A percentile compares a stretch with the other conserved stretches of the same genome.
phyloP scores from a whole-genome alignment of 352 stramenopile species.

The Globisporangium rhizosaccharum region DNA sequence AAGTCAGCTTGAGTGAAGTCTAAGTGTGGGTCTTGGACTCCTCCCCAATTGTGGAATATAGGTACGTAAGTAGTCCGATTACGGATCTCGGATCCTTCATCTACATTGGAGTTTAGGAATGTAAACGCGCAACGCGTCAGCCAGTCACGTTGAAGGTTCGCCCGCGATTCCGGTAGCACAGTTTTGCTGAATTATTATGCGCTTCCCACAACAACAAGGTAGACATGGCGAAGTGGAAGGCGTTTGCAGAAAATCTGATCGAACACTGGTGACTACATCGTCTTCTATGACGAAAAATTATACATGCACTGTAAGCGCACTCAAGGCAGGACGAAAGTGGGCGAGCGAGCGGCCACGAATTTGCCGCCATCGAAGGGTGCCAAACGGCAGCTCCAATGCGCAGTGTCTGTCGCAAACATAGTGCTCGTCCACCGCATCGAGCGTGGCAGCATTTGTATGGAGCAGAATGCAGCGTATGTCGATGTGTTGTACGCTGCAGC shows the following conservation, averaged over 20 bases:
- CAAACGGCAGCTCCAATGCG: slow-evolving; percentile 18
- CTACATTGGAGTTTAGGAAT: too few relatives aligned
- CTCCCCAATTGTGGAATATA: too few relatives aligned
- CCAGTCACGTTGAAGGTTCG: too few relatives aligned
- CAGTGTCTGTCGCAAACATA: slow-evolving; percentile 1
- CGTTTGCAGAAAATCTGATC: slow-evolving; percentile 1
- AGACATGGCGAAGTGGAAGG: slow-evolving; percentile 14
- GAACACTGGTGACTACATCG: slow-evolving; percentile 8
- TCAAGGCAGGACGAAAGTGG: slow-evolving; percentile 6
- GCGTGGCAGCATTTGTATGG: slow-evolving; percentile 18
- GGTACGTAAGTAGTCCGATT: too few relatives aligned
- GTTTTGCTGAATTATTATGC: too few relatives aligned
- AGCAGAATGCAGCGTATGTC: slow-evolving; percentile 15
- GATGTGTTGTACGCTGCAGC: slow-evolving; percentile 8
- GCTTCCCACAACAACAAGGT: slow-evolving; percentile 19
- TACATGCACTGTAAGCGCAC: slow-evolving; percentile 19
- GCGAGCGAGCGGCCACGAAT: slow-evolving; percentile 1
- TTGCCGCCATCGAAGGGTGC: slow-evolving; percentile 11
- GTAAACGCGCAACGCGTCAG: too few relatives aligned
- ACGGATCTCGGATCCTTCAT: too few relatives aligned
- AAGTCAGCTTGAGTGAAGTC: too few relatives aligned
- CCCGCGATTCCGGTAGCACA: too few relatives aligned
- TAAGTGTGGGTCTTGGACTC: too few relatives aligned
- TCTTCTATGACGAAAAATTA: slow-evolving; percentile 20
- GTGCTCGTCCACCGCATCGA: slow-evolving; percentile 7